A percentile compares a stretch with the other conserved stretches of the same genome.
These are phyloP conservation scores for Tuber indicum DNA, from an alignment of 495 filamentous ascomycete genomes.

Conservation along the genomic window DNA sequence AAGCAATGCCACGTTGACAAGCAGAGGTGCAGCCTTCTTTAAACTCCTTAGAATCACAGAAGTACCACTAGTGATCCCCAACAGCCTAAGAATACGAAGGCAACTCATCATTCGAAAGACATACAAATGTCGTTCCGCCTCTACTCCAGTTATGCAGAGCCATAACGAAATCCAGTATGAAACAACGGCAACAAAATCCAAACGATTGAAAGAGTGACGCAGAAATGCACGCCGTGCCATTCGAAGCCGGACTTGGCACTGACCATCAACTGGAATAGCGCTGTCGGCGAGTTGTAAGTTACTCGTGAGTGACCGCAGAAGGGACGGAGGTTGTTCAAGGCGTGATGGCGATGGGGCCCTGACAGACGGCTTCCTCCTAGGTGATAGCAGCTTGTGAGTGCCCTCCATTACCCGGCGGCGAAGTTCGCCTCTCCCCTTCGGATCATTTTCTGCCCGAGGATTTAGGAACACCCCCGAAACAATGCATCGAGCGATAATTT, in stretches of 20 bases:
- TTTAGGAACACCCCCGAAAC: slow-evolving; percentile 92
- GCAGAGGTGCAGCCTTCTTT: slow-evolving; percentile 86
- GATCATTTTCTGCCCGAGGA: slow-evolving; percentile 70
- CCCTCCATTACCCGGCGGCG: slow-evolving; percentile 67
- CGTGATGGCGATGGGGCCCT: slow-evolving; percentile 41
- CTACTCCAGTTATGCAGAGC: slow-evolving; percentile 60
- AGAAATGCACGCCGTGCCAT: slow-evolving; percentile 89
- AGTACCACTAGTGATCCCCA: slow-evolving; percentile 85
- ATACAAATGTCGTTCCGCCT: slow-evolving; percentile 64
- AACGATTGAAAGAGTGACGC: slow-evolving; percentile 86
- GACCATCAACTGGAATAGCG: slow-evolving; percentile 53
- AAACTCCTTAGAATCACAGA: slow-evolving; percentile 88
- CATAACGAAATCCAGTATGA: slow-evolving; percentile 87
- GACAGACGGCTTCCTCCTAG: slow-evolving; percentile 57
- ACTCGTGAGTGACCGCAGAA: slow-evolving; percentile 77
- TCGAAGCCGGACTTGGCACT: slow-evolving; percentile 74
- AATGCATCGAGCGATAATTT: slow-evolving; percentile 71
- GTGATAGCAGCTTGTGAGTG: slow-evolving; percentile 67
- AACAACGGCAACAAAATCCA: slow-evolving; percentile 95
- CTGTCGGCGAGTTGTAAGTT: slow-evolving; percentile 47
- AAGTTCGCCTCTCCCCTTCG: slow-evolving; percentile 61
- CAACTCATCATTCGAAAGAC: slow-evolving; percentile 96
- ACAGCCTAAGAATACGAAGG: slow-evolving; percentile 79
- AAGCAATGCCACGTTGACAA: slow-evolving; percentile 92
- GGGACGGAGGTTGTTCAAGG: slow-evolving; percentile 56